Conservation (phyloP, 768 basidiomycete species). For the Suillus subalutaceus region DNA sequence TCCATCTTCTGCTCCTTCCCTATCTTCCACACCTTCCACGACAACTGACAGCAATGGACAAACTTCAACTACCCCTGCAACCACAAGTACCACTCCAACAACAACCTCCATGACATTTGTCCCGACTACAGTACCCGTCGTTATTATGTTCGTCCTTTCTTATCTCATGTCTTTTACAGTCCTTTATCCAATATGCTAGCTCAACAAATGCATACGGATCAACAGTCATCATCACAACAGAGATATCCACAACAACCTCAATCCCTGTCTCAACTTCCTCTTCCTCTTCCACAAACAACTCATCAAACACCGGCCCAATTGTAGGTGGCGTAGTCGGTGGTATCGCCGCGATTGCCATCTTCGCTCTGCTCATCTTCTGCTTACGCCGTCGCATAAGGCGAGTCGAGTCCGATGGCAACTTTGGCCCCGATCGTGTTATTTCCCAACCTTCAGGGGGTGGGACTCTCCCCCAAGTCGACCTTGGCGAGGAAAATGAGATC, state of each 20-base stretch:
- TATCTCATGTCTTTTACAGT: background rate
- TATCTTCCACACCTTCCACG: background rate
- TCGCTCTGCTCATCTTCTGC: conserved; percentile 34
- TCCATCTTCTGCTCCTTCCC: too few species aligned
- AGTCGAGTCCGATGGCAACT: conserved; percentile 53
- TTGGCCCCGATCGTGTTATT: conserved; percentile 49
- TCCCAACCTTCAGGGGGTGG: conserved; percentile 28
- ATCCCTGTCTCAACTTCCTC: conserved; percentile 15
- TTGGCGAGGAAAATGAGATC: conserved; percentile 33
- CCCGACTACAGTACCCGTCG: conserved; percentile 5
- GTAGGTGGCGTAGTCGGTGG: conserved; percentile 59
- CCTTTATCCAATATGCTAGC: conserved; percentile 12
- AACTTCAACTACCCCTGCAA: conserved; percentile 8
- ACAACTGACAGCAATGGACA: background rate
- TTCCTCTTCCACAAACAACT: background rate
- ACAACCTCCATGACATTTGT: conserved; percentile 9
- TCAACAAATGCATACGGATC: conserved; percentile 28
- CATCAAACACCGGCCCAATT: conserved; percentile 40
- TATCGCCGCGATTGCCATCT: conserved; percentile 28
- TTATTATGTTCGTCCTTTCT: conserved; percentile 25
- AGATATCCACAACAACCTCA: conserved; percentile 17
- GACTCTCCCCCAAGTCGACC: conserved; percentile 31
- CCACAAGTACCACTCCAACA: background rate
- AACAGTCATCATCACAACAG: conserved; percentile 21
- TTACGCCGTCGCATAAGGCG: conserved; percentile 25